Base-by-base conservation (phyloP, 768 basidiomycete genomes). In the Boletus rex-veris region DNA sequence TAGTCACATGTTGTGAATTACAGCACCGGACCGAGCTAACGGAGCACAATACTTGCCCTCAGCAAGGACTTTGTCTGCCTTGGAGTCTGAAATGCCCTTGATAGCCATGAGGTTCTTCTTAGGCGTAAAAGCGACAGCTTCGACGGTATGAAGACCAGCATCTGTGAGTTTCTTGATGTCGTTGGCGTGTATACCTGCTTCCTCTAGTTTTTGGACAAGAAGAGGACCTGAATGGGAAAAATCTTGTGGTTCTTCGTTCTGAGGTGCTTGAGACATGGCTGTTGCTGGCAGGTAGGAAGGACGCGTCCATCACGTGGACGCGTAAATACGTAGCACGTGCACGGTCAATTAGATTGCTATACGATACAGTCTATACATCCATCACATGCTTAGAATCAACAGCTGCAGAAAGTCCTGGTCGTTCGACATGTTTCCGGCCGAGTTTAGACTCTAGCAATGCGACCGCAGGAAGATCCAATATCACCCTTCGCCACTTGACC, bases 111-210 rank as follows among this genome's bases (percentile, higher is more conserved):
- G 75, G 48, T 78, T 78, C 75, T 98, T 98, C 81, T 98, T 97
- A 14, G 96, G 92, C 0, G 95, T 98, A 67, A 94, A 98, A 33
- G 93, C 95, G 47, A 98, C 92, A 15, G 92, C 83, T 69, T 99
- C 97, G 58, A 99, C 84, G 3, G 97, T 98, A 70, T 96, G 83
- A 55, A 90, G 80, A 12, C 97, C 97, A 30, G 90, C 92, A 47
- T 97, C 95, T 12, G 83, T 71, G 44, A 99, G 85, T 71, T 98
- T 98, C 82, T 95, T 92, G 75, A 95, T 86, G 66, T 98, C 97
- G 62, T 92, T 89, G 28, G 85, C 71, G 44, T 88, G 84, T 58
- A 98, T 90, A 8, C 96, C 96, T 16, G 85, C 84, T 75, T 96
- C 94, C 74, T 94, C 81, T 33, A 85, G 77, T 69, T 96, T 97